These are phyloP conservation scores for Beauveria bassiana DNA, from an alignment of 2,329 filamentous ascomycete species.

Conservation along the genomic window DNA sequence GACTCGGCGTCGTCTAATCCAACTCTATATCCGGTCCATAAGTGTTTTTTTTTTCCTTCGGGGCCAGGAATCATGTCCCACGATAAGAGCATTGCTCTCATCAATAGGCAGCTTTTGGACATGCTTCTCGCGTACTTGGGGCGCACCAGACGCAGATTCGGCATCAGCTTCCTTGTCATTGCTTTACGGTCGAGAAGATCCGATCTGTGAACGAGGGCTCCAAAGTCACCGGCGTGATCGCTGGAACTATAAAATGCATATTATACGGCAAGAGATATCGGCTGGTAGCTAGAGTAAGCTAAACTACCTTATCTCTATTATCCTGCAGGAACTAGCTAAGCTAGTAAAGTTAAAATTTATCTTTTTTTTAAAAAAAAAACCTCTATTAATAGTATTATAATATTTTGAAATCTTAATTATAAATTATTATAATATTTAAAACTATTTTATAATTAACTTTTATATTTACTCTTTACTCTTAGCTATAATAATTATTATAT, in stretches of 20 bases:
- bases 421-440: no score
- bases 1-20: not conserved
- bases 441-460: no score
- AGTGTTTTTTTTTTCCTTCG: not conserved
- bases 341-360: not conserved
- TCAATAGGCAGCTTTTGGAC: not conserved
- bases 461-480: no score
- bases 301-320: not conserved
- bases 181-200: no score
- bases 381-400: no score
- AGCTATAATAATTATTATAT: no score
- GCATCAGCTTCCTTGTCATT: not conserved
- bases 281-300: not conserved
- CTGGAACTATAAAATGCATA: not conserved
- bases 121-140: not conserved
- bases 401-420: no score
- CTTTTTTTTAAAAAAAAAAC: no score
- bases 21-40: not conserved
- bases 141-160: not conserved
- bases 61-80: not conserved
- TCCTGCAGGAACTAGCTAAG: slow-evolving; percentile 3
- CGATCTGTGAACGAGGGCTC: no score
- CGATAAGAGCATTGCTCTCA: not conserved
- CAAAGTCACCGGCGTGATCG: no score
- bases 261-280: not conserved